These are phyloP conservation scores for Fraxinus nigra DNA, from an alignment of 305 asterid species.

Conservation along the genomic window DNA sequence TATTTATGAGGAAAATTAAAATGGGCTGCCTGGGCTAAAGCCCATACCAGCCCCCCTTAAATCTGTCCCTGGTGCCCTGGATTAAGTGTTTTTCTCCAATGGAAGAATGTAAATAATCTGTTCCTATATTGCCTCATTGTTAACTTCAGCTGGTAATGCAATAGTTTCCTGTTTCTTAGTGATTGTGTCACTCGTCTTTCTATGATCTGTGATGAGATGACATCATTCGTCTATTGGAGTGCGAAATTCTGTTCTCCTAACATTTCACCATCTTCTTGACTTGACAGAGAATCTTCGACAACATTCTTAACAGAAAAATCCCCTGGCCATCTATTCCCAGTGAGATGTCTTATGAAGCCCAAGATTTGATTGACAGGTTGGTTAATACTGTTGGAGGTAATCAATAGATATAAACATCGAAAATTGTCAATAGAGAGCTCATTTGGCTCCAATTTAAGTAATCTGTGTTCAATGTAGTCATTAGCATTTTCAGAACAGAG, in stretches of 20 bases:
- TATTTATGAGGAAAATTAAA: neutral
- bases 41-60: neutral
- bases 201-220: neutral
- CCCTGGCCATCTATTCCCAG: constrained; percentile 89
- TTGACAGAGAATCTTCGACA: constrained; percentile 75
- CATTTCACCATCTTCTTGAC: constrained; percentile 21
- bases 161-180: constrained; percentile 5
- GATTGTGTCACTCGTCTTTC: constrained; percentile 15
- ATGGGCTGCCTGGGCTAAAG: neutral
- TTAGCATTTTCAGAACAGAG: constrained; percentile 16
- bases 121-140: constrained; percentile 3
- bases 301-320: constrained; percentile 75
- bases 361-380: constrained; percentile 86
- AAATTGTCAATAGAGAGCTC: constrained; percentile 1
- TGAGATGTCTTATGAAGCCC: constrained; percentile 72
- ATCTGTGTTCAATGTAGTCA: neutral
- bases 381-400: constrained; percentile 24
- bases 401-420: neutral
- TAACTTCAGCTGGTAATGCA: constrained; percentile 2
- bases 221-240: constrained; percentile 5
- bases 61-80: neutral
- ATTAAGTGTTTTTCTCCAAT: neutral
- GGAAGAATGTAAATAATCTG: neutral
- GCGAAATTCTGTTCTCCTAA: constrained; percentile 5
- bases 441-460: neutral